These are phyloP conservation scores for Dothidotthia symphoricarpi DNA, from an alignment of 2,329 filamentous ascomycete genomes.

Conservation along the genomic window DNA sequence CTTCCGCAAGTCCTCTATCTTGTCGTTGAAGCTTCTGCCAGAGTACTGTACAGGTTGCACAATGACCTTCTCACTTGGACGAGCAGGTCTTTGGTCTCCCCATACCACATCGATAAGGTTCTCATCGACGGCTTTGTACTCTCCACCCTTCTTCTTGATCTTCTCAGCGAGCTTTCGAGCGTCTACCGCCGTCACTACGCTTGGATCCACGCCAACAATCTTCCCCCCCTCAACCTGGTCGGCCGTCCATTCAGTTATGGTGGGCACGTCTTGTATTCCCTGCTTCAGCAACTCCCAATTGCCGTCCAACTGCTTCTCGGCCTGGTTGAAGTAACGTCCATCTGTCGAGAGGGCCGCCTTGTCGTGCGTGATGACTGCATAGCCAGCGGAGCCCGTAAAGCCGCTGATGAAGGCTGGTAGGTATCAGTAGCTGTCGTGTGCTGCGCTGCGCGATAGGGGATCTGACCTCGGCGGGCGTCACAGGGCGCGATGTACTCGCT, in stretches of 20 bases:
- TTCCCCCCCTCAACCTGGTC: constrained; percentile 86
- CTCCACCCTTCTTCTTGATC: constrained; percentile 82
- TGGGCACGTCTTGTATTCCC: constrained; percentile 88
- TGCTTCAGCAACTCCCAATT: constrained; percentile 95
- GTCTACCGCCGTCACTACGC: constrained; percentile 73
- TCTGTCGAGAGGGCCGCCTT: constrained; percentile 92
- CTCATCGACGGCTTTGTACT: constrained; percentile 69
- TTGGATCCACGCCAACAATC: constrained; percentile 85
- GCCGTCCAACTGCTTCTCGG: constrained; percentile 79
- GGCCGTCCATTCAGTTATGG: constrained; percentile 93
- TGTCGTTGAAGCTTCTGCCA: constrained; percentile 78
- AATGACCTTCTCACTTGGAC: constrained; percentile 73
- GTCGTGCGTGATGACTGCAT: constrained; percentile 79
- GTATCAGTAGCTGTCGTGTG: constrained; percentile 25
- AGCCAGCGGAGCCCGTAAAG: constrained; percentile 93
- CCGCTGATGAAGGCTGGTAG: constrained; percentile 76
- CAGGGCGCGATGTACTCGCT: constrained; percentile 98
- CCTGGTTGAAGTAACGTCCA: constrained; percentile 97
- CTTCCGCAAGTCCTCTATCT: constrained; percentile 83
- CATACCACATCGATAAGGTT: constrained; percentile 94
- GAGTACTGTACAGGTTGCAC: constrained; percentile 71
- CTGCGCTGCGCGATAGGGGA: constrained; percentile 14
- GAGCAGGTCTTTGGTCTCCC: constrained; percentile 68
- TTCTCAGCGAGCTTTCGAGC: constrained; percentile 77
- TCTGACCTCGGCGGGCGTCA: constrained; percentile 74